Evolutionary conservation across 176 grass and related monocot species (phyloP).

Genomic region (bread wheat (Triticum aestivum)): DNA sequence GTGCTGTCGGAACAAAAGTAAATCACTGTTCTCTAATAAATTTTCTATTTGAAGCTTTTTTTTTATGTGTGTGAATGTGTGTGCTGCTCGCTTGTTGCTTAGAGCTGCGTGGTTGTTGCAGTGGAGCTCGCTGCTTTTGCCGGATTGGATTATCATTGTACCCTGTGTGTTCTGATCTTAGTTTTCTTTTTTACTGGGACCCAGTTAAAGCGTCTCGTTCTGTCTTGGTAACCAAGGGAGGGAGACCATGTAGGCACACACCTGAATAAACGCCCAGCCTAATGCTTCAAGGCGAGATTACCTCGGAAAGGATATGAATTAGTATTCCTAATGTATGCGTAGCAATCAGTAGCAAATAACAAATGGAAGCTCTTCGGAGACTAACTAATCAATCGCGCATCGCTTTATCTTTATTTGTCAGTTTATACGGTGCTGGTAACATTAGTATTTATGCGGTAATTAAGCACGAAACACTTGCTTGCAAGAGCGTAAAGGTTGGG

Average conservation of each 20-base stretch:
- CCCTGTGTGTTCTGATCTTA: conserved; percentile 29
- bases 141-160: conserved; percentile 30
- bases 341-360: neutral
- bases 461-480: neutral
- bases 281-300: conserved; percentile 44
- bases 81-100: conserved; percentile 23
- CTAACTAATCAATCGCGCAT: neutral
- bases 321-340: conserved; percentile 16
- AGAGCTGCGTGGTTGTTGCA: conserved; percentile 34
- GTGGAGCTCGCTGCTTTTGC: conserved; percentile 38
- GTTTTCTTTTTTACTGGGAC: conserved; percentile 16
- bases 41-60: neutral
- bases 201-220: conserved; percentile 25
- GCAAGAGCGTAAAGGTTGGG: neutral
- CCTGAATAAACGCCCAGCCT: conserved; percentile 33
- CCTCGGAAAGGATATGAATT: neutral
- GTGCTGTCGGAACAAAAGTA: neutral
- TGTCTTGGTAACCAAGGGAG: conserved; percentile 44
- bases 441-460: neutral
- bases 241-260: neutral
- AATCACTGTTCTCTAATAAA: neutral
- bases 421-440: neutral
- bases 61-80: neutral
- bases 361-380: neutral
- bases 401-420: neutral